Evolutionary conservation across 2,329 filamentous ascomycete genomes (phyloP).

Genomic region (Colletotrichum australisinense): DNA sequence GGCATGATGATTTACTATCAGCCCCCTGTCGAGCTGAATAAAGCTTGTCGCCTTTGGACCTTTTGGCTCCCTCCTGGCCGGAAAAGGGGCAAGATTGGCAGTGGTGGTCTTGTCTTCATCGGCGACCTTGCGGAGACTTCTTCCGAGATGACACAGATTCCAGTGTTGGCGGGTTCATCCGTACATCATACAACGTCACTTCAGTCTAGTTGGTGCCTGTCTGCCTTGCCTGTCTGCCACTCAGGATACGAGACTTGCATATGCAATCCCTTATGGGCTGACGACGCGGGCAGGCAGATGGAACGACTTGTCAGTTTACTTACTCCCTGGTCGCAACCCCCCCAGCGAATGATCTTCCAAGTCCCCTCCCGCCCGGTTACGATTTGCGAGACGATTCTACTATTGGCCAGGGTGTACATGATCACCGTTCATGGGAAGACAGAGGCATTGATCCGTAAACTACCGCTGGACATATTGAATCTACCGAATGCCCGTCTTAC

Average conservation of each 20-base stretch:
- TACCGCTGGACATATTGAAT: not conserved
- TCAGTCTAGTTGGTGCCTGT: not conserved
- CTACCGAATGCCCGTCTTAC: not conserved
- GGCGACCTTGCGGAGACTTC: not conserved
- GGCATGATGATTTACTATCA: not conserved
- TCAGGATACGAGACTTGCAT: constrained; percentile 3
- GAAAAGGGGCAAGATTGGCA: not conserved
- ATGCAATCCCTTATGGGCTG: not conserved
- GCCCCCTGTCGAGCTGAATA: not conserved
- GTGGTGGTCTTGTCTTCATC: not conserved
- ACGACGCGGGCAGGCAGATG: not conserved
- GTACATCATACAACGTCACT: not conserved
- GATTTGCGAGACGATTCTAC: too few relatives aligned
- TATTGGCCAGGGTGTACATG: too few relatives aligned
- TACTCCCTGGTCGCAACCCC: not conserved
- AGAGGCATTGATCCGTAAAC: too few relatives aligned
- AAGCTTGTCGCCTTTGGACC: not conserved
- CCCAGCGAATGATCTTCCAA: too few relatives aligned
- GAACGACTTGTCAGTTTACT: not conserved
- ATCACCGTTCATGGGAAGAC: too few relatives aligned
- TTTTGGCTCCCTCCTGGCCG: not conserved
- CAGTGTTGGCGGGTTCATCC: not conserved
- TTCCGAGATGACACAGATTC: not conserved
- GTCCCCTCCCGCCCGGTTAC: too few relatives aligned
- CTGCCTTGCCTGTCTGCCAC: not conserved